A percentile compares a stretch with the other conserved stretches of the same genome.
Evolutionary conservation across 179 eudicot species (phyloP).

Genomic region (Actinidia arguta): DNA sequence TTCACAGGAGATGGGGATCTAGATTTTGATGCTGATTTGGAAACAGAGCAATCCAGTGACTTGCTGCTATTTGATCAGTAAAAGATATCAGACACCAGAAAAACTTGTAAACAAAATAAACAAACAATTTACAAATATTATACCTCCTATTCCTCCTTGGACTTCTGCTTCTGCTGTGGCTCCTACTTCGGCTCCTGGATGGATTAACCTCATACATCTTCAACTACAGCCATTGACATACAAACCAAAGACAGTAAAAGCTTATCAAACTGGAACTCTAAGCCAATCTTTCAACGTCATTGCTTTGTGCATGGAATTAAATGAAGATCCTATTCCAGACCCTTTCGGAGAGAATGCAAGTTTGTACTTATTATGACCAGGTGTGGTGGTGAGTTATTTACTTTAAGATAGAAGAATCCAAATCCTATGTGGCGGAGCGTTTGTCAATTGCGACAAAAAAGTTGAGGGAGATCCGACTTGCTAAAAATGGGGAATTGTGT

Average conservation of each 20-base stretch:
- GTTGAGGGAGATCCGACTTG: background rate
- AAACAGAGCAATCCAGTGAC: constrained; percentile 66
- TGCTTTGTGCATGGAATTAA: background rate
- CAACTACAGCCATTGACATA: constrained; percentile 33
- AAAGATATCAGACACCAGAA: background rate
- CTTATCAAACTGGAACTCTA: background rate
- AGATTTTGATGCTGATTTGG: constrained; percentile 82
- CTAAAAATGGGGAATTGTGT: background rate
- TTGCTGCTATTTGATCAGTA: constrained; percentile 54
- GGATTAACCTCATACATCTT: constrained; percentile 67
- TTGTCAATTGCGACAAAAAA: background rate
- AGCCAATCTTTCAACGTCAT: background rate
- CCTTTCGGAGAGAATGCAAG: background rate
- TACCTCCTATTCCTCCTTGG: constrained; percentile 75
- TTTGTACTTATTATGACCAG: background rate
- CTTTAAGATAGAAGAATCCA: background rate
- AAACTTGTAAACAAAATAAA: background rate
- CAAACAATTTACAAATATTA: background rate
- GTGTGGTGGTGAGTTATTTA: background rate
- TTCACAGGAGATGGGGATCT: constrained; percentile 85
- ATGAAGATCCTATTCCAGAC: background rate
- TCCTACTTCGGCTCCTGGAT: constrained; percentile 72
- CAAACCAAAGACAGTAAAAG: background rate
- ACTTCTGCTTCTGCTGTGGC: constrained; percentile 81
- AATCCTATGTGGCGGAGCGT: background rate